phyloP scores from a whole-genome alignment of 805 yeast species.

The Candida nonsorbophila region DNA sequence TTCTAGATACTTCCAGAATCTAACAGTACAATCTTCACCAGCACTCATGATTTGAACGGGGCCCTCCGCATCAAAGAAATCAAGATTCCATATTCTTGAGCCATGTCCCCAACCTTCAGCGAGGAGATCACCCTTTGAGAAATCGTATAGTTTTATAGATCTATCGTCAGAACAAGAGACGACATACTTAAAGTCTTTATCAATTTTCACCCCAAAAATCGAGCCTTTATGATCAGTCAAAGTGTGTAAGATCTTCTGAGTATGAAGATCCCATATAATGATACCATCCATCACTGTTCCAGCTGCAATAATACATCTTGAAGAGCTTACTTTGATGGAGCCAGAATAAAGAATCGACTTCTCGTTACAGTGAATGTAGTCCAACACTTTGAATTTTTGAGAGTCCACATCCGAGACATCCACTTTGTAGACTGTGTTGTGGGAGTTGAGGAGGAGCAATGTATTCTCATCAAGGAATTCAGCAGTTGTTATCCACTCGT shows the following conservation, averaged over 20 bases:
- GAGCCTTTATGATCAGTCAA: conserved; percentile 86
- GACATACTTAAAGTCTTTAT: conserved; percentile 47
- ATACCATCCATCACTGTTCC: conserved; percentile 94
- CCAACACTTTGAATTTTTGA: conserved; percentile 15
- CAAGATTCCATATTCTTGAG: conserved; percentile 86
- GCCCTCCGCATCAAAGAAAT: conserved; percentile 39
- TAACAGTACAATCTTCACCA: conserved; percentile 78
- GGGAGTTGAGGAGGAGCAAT: conserved; percentile 65
- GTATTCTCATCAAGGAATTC: conserved; percentile 40
- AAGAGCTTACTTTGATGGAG: conserved; percentile 41
- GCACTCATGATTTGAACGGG: conserved; percentile 52
- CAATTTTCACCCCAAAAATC: conserved; percentile 72
- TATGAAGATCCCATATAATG: conserved; percentile 63
- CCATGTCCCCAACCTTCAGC: conserved; percentile 96
- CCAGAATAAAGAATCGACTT: conserved; percentile 89
- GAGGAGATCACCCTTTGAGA: conserved; percentile 48
- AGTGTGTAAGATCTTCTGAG: conserved; percentile 41
- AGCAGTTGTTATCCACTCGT: conserved; percentile 77
- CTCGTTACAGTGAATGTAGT: conserved; percentile 49
- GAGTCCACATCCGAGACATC: conserved; percentile 24
- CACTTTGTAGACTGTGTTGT: conserved; percentile 52
- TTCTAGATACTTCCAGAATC: conserved; percentile 60
- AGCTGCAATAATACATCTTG: conserved; percentile 56
- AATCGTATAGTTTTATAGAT: conserved; percentile 73
- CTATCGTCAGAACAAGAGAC: conserved; percentile 93